Base-by-base conservation (phyloP, 257 asterid species). In the Jacaranda mimosifolia region DNA sequence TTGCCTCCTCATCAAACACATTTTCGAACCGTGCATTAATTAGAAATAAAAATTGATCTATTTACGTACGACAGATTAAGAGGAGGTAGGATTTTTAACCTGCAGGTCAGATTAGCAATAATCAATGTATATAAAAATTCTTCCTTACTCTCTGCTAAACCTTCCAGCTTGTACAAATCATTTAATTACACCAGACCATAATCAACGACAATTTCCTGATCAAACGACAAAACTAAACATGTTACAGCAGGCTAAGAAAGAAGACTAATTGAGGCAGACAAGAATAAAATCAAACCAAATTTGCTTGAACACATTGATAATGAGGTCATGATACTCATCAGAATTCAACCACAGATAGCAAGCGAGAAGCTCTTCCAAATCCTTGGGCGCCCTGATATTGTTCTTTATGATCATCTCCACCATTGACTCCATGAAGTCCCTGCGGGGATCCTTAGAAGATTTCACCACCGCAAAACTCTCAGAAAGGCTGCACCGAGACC, bases 371-470 rank as follows among this genome's bases (percentile, higher is more conserved):
- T 90, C 93, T 48, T 90, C 96, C 85, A 90, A 62, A 36, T 88
- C 93, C 70, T 79, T 85, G 0, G 96, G 80, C 4, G 75, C 83
- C 35, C 63, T 76, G 48, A 90, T 84, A 57, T 88, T 78, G 73
- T 90, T 88, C 87, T 91, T 91, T 13, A 86, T 65, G 0, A 91
- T 91, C 96, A 91, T 91, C 88, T 91, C 94, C 90, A 91, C 83
- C 96, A 91, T 91, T 1, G 96, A 91, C 9, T 91, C 90, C 77
- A 68, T 86, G 85, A 91, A 91, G 15, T 91, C 96, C 58, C 85
- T 76, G 45, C 79, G 51, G 0, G 96, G 96, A 79, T 91, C 88
- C 77, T 63, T 77, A 3, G 94, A 88, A 15, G 91, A 77, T 75
- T 87, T 91, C 86, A 91, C 86, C 59, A 91, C 91, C 66, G 92